Conservation (phyloP, 768 basidiomycete genomes). For the Agrocybe chaxingu region DNA sequence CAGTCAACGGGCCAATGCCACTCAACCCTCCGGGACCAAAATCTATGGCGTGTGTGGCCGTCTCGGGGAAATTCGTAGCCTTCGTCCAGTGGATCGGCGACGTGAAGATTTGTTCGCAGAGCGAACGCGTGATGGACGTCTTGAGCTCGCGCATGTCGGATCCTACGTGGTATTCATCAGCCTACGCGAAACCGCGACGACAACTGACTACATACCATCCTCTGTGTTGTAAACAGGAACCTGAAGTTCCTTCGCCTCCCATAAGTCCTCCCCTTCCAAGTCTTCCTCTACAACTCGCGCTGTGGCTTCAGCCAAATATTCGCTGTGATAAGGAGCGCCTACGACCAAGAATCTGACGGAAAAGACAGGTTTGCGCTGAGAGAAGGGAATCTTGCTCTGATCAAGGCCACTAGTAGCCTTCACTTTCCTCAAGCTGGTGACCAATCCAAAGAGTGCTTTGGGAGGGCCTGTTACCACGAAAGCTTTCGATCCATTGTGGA, state of each 20-base stretch:
- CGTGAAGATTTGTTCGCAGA: conserved; percentile 93
- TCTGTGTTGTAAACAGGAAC: conserved; percentile 94
- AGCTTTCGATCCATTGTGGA: conserved; percentile 87
- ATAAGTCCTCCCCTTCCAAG: conserved; percentile 74
- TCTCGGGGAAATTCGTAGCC: conserved; percentile 85
- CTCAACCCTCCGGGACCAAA: conserved; percentile 95
- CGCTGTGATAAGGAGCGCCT: conserved; percentile 93
- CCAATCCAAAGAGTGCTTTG: conserved; percentile 89
- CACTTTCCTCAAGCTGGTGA: conserved; percentile 85
- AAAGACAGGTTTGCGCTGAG: conserved; percentile 93
- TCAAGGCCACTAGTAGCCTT: conserved; percentile 85
- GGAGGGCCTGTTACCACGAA: conserved; percentile 94
- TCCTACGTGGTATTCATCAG: conserved; percentile 44
- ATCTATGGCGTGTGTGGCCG: conserved; percentile 92
- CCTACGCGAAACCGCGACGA: conserved; percentile 4
- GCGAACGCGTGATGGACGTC: conserved; percentile 79
- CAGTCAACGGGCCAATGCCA: conserved; percentile 90
- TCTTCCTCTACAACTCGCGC: conserved; percentile 77
- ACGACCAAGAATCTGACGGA: conserved; percentile 93
- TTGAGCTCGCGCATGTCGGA: conserved; percentile 71
- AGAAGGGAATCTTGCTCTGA: conserved; percentile 92
- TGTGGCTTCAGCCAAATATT: conserved; percentile 71
- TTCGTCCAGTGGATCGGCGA: conserved; percentile 90
- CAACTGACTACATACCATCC: conserved; percentile 57
- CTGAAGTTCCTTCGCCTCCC: conserved; percentile 62